These are phyloP conservation scores for Globisporangium recalcitrans DNA, from an alignment of 352 stramenopile species.

Conservation along the genomic window DNA sequence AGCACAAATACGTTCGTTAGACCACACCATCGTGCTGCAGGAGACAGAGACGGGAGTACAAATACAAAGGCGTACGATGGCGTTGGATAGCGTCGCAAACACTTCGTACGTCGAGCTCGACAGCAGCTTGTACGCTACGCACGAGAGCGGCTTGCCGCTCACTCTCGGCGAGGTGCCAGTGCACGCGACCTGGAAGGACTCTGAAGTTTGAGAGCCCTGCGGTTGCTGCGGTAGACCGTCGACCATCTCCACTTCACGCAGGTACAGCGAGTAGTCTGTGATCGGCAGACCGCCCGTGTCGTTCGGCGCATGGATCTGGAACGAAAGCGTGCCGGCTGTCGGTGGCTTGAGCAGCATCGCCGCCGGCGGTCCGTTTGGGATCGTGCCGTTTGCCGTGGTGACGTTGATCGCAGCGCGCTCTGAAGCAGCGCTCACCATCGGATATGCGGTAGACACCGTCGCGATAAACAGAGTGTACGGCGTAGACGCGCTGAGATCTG, in stretches of 20 bases:
- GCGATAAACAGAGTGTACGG: slow-evolving; percentile 29
- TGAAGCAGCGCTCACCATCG: too few species aligned
- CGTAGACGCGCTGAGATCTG: slow-evolving; percentile 30
- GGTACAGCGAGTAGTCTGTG: slow-evolving; percentile 30
- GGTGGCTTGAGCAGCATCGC: slow-evolving; percentile 20
- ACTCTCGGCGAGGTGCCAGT: background rate
- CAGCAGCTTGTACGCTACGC: slow-evolving; percentile 34
- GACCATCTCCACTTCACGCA: too few species aligned
- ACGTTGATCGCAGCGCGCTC: too few species aligned
- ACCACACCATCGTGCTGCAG: background rate
- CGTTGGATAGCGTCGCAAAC: slow-evolving; percentile 37
- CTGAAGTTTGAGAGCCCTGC: too few species aligned
- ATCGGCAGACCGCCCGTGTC: slow-evolving; percentile 36
- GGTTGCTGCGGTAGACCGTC: too few species aligned
- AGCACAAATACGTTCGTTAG: too few species aligned
- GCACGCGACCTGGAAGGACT: slow-evolving; percentile 10
- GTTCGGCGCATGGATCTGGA: slow-evolving; percentile 24
- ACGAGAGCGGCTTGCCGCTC: slow-evolving; percentile 13
- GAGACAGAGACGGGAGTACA: too few species aligned
- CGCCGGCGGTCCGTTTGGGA: slow-evolving; percentile 17
- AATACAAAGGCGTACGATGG: slow-evolving; percentile 26
- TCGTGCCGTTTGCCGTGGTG: slow-evolving; percentile 19
- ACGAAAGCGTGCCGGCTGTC: slow-evolving; percentile 29
- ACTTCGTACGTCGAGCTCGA: slow-evolving; percentile 38
- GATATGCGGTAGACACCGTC: slow-evolving; percentile 23